These are phyloP conservation scores for Crithidia fasciculata DNA, from an alignment of 208 protist genomes.

Conservation along the genomic window DNA sequence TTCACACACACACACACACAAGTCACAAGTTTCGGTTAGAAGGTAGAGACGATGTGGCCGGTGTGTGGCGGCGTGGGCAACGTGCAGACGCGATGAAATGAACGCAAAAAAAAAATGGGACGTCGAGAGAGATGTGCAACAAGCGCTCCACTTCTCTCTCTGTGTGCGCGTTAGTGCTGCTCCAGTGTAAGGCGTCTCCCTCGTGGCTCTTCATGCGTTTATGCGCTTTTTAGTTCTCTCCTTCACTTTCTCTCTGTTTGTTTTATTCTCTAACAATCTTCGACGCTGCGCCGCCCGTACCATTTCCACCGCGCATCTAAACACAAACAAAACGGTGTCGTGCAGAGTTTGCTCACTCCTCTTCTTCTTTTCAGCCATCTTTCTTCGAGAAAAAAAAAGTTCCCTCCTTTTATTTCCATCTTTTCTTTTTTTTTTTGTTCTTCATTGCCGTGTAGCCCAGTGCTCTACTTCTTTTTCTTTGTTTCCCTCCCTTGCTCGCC, in stretches of 20 bases:
- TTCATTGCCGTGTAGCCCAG: not conserved
- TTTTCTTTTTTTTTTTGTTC: not conserved
- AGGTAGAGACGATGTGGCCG: too few species aligned
- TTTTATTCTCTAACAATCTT: not conserved
- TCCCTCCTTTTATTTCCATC: not conserved
- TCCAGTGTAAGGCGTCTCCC: not conserved
- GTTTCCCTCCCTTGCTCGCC: not conserved
- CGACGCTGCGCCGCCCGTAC: not conserved
- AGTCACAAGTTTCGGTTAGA: too few species aligned
- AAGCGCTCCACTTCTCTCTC: not conserved
- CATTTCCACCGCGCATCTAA: not conserved
- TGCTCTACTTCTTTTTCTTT: not conserved
- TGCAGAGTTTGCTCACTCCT: not conserved
- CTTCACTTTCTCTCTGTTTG: not conserved
- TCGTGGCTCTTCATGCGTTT: not conserved
- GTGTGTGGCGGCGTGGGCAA: too few species aligned
- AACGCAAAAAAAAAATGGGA: not conserved
- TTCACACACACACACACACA: too few species aligned
- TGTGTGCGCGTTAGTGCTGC: slow-evolving; percentile 4
- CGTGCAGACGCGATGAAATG: too few species aligned
- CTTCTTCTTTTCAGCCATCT: not conserved
- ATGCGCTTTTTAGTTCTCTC: not conserved
- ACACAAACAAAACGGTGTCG: not conserved
- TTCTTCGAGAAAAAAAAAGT: not conserved
- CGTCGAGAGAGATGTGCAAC: not conserved